A percentile compares a stretch with the other conserved stretches of the same genome.
These are phyloP conservation scores for Xylaria sp. DNA, from an alignment of 2,329 filamentous ascomycete genomes.

Conservation along the genomic window DNA sequence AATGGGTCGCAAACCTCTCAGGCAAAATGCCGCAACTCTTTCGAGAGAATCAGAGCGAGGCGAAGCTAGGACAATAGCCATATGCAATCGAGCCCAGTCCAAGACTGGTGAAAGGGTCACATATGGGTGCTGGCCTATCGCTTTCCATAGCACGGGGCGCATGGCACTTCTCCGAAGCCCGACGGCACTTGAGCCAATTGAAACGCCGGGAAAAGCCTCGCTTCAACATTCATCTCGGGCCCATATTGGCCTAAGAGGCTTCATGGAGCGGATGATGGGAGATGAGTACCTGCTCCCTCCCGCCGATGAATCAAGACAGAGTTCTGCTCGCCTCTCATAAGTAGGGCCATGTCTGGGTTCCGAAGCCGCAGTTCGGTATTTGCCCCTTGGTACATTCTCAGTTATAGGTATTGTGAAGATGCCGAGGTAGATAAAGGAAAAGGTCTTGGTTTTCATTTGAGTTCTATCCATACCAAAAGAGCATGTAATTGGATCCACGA, in stretches of 20 bases:
- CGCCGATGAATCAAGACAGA: background rate
- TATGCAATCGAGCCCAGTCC: slow-evolving; percentile 11
- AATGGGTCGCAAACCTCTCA: slow-evolving; percentile 12
- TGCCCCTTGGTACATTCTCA: slow-evolving; percentile 11
- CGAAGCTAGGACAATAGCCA: background rate
- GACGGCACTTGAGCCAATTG: background rate
- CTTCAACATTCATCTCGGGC: slow-evolving; percentile 12
- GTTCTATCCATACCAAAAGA: slow-evolving; percentile 20
- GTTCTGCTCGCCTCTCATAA: slow-evolving; percentile 1
- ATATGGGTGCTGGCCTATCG: background rate
- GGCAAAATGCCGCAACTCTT: background rate
- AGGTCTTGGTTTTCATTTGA: slow-evolving; percentile 16
- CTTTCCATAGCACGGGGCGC: slow-evolving; percentile 9
- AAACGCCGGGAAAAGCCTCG: background rate
- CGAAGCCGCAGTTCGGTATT: slow-evolving; percentile 7
- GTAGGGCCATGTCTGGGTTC: background rate
- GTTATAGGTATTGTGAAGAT: slow-evolving; percentile 25
- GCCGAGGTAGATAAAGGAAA: slow-evolving; percentile 23
- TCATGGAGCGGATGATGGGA: background rate
- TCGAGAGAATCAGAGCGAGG: slow-evolving; percentile 27
- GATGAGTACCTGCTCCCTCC: background rate
- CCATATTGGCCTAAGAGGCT: slow-evolving; percentile 1
- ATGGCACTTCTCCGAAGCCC: background rate
- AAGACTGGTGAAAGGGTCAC: slow-evolving; percentile 20
- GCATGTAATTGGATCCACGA: slow-evolving; percentile 27